Conservation (phyloP, 1,139 yeast genomes). For the Pichia sp. region DNA sequence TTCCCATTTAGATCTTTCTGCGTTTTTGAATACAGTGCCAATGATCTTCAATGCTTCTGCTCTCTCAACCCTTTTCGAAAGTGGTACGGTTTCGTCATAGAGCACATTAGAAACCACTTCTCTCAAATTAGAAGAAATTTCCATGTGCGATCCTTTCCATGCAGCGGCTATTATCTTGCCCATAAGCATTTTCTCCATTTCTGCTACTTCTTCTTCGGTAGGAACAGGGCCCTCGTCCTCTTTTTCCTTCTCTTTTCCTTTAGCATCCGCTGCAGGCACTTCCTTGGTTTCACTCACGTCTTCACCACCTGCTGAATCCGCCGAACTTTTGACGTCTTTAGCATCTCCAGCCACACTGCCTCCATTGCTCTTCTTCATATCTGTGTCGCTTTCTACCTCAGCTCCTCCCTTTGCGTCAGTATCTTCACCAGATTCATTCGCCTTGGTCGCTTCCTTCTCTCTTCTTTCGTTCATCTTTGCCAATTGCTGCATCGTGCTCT, state of each 20-base stretch:
- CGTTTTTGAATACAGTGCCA: conserved; percentile 66
- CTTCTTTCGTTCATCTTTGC: conserved; percentile 65
- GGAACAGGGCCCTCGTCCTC: conserved; percentile 53
- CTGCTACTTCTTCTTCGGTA: conserved; percentile 76
- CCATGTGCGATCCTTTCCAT: conserved; percentile 91
- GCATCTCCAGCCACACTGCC: neutral
- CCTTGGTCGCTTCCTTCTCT: conserved; percentile 36
- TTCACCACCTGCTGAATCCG: neutral
- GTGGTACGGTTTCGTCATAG: conserved; percentile 49
- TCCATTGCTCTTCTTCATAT: conserved; percentile 39
- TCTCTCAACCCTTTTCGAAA: conserved; percentile 58
- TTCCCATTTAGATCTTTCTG: conserved; percentile 74
- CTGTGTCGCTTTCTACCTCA: conserved; percentile 20
- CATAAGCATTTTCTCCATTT: conserved; percentile 78
- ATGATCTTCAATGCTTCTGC: conserved; percentile 74
- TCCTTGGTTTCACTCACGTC: neutral
- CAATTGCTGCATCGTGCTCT: conserved; percentile 79
- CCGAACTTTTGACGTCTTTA: neutral
- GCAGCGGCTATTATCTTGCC: conserved; percentile 94
- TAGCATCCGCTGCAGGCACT: neutral
- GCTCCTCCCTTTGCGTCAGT: conserved; percentile 18
- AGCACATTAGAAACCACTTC: conserved; percentile 80
- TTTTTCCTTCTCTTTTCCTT: conserved; percentile 15
- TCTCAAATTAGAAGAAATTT: conserved; percentile 81
- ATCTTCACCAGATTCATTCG: conserved; percentile 4